These are phyloP conservation scores for Pleomassaria siparia DNA, from an alignment of 2,329 filamentous ascomycete species.

Conservation along the genomic window DNA sequence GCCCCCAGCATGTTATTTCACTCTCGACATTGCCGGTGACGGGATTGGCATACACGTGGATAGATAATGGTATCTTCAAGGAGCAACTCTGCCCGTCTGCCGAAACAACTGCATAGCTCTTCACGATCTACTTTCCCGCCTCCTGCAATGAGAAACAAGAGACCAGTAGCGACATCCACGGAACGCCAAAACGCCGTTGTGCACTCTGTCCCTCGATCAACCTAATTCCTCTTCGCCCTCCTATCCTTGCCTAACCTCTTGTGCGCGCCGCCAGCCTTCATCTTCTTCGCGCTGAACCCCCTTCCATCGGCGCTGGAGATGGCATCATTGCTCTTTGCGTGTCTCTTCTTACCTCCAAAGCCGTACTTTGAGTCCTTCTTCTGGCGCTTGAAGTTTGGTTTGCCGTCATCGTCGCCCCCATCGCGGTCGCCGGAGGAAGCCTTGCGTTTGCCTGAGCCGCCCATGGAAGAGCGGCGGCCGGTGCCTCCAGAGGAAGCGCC, in stretches of 20 bases:
- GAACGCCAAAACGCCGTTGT: background rate
- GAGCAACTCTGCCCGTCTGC: background rate
- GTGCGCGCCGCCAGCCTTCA: constrained; percentile 51
- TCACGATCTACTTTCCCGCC: background rate
- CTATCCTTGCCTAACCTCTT: constrained; percentile 38
- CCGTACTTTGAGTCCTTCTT: constrained; percentile 96
- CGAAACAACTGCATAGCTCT: background rate
- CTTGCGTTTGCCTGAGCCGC: background rate
- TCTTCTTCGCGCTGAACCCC: constrained; percentile 78
- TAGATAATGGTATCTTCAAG: background rate
- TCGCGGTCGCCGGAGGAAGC: constrained; percentile 17
- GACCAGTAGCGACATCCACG: background rate
- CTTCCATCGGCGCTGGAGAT: constrained; percentile 77
- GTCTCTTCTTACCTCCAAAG: constrained; percentile 93
- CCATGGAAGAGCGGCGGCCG: background rate
- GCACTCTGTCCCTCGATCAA: background rate
- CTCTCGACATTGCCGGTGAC: background rate
- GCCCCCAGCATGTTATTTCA: too few species aligned
- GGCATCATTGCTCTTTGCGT: constrained; percentile 88
- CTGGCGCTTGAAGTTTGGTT: constrained; percentile 70
- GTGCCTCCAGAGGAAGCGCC: background rate
- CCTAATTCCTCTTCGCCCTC: constrained; percentile 34
- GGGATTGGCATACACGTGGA: background rate
- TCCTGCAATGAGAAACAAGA: too few species aligned
- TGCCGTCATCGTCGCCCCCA: constrained; percentile 29